Conservation (phyloP, 2,329 filamentous ascomycete genomes). For the Biscogniauxia mediterranea region DNA sequence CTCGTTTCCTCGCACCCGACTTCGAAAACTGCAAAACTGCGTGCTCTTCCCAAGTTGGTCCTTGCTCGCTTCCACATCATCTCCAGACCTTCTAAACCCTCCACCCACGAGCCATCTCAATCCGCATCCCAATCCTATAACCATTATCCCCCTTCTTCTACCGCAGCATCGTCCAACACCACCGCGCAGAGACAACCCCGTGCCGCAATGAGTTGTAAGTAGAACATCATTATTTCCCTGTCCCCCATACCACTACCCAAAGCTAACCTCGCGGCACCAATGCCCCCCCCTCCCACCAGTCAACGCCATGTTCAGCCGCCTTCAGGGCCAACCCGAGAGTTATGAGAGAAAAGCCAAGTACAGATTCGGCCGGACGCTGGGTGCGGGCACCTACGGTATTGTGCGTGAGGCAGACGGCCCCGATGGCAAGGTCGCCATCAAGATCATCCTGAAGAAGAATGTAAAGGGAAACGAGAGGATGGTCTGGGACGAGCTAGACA, state of each 20-base stretch:
- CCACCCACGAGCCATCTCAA: not conserved
- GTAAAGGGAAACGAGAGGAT: constrained; percentile 97
- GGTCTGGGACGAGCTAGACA: constrained; percentile 95
- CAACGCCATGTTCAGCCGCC: constrained; percentile 88
- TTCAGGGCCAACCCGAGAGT: constrained; percentile 93
- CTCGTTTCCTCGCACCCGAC: constrained; percentile 8
- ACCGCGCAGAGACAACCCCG: constrained; percentile 12
- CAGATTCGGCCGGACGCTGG: constrained; percentile 87
- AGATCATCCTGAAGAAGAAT: constrained; percentile 99
- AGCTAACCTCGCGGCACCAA: constrained; percentile 6
- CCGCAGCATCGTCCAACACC: not conserved
- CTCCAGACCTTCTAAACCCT: not conserved
- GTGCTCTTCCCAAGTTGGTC: not conserved
- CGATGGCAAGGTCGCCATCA: constrained; percentile 85
- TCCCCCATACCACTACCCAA: constrained; percentile 4
- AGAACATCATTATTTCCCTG: constrained; percentile 1
- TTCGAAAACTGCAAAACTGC: not conserved
- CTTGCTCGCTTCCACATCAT: not conserved
- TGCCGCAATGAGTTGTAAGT: constrained; percentile 42
- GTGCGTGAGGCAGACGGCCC: constrained; percentile 90
- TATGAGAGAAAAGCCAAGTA: constrained; percentile 99
- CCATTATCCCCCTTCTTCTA: not conserved
- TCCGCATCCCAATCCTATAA: not conserved
- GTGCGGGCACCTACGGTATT: constrained; percentile 96
- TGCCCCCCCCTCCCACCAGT: constrained; percentile 52